These are phyloP conservation scores for Aspergillus sclerotioniger DNA, from an alignment of 495 filamentous ascomycete genomes.

Conservation along the genomic window DNA sequence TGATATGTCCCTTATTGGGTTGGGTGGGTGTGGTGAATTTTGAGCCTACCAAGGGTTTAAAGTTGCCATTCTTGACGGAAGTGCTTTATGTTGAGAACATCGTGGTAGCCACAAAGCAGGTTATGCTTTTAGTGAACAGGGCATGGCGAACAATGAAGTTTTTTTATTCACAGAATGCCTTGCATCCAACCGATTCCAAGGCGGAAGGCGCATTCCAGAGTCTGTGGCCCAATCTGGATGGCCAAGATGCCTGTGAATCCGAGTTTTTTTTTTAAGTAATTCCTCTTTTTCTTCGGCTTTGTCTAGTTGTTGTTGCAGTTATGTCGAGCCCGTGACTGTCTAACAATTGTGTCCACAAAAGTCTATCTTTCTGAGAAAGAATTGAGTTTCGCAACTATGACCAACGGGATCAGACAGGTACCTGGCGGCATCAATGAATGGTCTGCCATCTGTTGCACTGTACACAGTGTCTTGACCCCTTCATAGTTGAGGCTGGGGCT, in stretches of 20 bases:
- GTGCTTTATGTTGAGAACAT: too few relatives aligned
- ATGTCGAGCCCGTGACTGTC: not conserved
- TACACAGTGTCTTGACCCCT: conserved; percentile 1
- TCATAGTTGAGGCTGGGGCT: not conserved
- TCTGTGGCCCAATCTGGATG: not conserved
- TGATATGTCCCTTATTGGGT: too few relatives aligned
- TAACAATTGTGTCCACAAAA: not conserved
- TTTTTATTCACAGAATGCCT: not conserved
- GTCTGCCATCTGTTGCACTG: not conserved
- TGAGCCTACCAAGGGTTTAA: too few relatives aligned
- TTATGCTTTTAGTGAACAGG: not conserved
- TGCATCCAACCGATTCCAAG: not conserved
- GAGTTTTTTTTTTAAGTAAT: too few relatives aligned
- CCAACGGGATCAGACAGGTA: too few relatives aligned
- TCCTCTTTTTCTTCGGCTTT: too few relatives aligned
- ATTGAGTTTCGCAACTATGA: too few relatives aligned
- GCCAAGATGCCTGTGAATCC: not conserved
- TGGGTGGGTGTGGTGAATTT: too few relatives aligned
- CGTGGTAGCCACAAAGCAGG: not conserved
- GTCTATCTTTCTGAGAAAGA: too few relatives aligned
- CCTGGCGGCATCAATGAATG: not conserved
- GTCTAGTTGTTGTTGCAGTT: too few relatives aligned
- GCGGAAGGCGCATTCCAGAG: not conserved
- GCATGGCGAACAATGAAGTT: not conserved
- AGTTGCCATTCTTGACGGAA: too few relatives aligned